Evolutionary conservation across 345 rosid genomes (phyloP).

Genomic region (Cardiospermum halicacabum): DNA sequence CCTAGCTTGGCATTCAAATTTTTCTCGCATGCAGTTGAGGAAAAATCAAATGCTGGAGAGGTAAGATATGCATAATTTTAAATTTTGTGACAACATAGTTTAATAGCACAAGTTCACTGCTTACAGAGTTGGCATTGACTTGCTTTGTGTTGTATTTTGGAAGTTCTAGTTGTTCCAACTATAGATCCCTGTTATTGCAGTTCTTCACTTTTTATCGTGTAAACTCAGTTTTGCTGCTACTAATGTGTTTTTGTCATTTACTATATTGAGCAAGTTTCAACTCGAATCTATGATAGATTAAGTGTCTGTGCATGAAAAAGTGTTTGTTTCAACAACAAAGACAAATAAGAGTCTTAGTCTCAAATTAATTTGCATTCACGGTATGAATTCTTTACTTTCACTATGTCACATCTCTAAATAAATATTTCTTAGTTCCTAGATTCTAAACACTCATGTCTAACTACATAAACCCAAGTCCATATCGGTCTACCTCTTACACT

Average conservation of each 20-base stretch:
- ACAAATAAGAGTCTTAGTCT: too few species aligned
- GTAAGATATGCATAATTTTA: conserved; percentile 27
- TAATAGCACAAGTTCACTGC: neutral
- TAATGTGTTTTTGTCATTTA: neutral
- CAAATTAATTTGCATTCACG: too few species aligned
- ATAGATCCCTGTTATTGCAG: neutral
- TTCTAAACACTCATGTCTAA: too few species aligned
- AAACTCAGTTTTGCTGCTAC: neutral
- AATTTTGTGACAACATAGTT: neutral
- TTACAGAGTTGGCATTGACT: neutral
- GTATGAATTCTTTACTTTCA: too few species aligned
- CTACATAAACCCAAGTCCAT: too few species aligned
- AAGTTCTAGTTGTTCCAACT: neutral
- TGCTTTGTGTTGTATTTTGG: neutral
- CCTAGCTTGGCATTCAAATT: conserved; percentile 92
- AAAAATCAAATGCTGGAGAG: conserved; percentile 89
- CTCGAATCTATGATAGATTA: too few species aligned
- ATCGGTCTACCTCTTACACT: too few species aligned
- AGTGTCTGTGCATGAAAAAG: too few species aligned
- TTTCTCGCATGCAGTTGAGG: conserved; percentile 88
- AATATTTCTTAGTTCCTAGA: too few species aligned
- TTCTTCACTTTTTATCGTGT: neutral
- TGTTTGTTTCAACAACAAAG: too few species aligned
- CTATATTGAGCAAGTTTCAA: neutral
- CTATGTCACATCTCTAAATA: too few species aligned